Evolutionary conservation across 2,329 filamentous ascomycete genomes (phyloP).

Genomic region (Paecilomyces sp.): DNA sequence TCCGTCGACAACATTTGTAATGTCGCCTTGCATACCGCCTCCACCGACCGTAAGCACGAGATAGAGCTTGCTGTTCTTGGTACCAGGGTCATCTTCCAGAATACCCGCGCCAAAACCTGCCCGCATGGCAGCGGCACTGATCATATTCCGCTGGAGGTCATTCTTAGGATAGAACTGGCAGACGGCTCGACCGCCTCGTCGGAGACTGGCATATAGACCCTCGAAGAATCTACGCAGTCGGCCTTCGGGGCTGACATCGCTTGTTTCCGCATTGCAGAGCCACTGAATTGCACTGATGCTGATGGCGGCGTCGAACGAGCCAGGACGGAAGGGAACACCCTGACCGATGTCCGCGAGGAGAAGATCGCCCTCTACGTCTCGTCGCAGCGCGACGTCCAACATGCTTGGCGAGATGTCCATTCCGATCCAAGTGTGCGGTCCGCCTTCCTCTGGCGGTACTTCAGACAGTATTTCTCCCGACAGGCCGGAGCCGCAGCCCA

Average conservation of each 20-base stretch:
- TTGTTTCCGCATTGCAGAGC: slow-evolving; percentile 92
- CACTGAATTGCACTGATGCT: slow-evolving; percentile 96
- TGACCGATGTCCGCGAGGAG: slow-evolving; percentile 92
- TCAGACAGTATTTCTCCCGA: slow-evolving; percentile 87
- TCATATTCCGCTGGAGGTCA: slow-evolving; percentile 84
- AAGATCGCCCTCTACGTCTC: slow-evolving; percentile 90
- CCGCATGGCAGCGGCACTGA: slow-evolving; percentile 79
- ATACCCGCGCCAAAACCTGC: slow-evolving; percentile 94
- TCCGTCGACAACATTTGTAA: slow-evolving; percentile 80
- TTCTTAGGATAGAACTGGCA: slow-evolving; percentile 99
- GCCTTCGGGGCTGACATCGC: slow-evolving; percentile 72
- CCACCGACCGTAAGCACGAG: slow-evolving; percentile 85
- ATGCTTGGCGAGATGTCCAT: slow-evolving; percentile 95
- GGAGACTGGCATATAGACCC: slow-evolving; percentile 76
- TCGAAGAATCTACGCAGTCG: slow-evolving; percentile 84
- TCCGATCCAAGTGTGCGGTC: slow-evolving; percentile 91
- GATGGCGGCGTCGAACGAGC: slow-evolving; percentile 89
- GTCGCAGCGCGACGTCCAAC: slow-evolving; percentile 87
- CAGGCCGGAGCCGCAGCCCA: slow-evolving; percentile 93
- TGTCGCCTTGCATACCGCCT: slow-evolving; percentile 60
- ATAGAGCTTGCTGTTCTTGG: slow-evolving; percentile 96
- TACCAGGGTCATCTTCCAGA: slow-evolving; percentile 89
- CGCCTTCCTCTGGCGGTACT: slow-evolving; percentile 61
- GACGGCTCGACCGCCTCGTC: slow-evolving; percentile 79
- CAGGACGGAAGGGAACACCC: slow-evolving; percentile 86